A percentile compares a stretch with the other conserved stretches of the same genome.
phyloP scores from a whole-genome alignment of 2,329 filamentous ascomycete species.

The Rhytidhysteron rufulum region DNA sequence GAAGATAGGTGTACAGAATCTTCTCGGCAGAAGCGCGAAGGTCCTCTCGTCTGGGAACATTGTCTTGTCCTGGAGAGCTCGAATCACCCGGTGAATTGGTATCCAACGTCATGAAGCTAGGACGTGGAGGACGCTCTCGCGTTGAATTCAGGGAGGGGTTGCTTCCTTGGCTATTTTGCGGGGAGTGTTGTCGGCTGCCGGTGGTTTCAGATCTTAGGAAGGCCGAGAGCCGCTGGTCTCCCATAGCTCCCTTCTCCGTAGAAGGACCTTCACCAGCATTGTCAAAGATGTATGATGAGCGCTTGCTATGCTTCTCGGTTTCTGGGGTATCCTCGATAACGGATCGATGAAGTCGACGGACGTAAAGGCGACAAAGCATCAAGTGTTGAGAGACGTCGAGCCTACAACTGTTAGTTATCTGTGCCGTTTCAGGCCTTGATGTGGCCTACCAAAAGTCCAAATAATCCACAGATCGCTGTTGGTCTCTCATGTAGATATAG shows the following conservation, averaged over 20 bases:
- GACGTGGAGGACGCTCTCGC: slow-evolving; percentile 49
- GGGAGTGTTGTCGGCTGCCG: slow-evolving; percentile 42
- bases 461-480: slow-evolving; percentile 96
- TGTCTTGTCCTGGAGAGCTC: slow-evolving; percentile 55
- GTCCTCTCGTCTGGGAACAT: slow-evolving; percentile 59
- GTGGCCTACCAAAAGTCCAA: slow-evolving; percentile 94
- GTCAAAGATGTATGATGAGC: slow-evolving; percentile 75
- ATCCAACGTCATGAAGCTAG: slow-evolving; percentile 62
- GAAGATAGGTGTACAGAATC: slow-evolving; percentile 95
- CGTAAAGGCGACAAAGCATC: slow-evolving; percentile 95
- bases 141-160: slow-evolving; percentile 53
- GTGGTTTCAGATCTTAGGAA: slow-evolving; percentile 66
- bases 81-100: slow-evolving; percentile 54
- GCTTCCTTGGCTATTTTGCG: slow-evolving; percentile 46
- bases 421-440: too few species aligned
- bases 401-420: slow-evolving; percentile 53
- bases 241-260: slow-evolving; percentile 62
- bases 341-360: slow-evolving; percentile 88
- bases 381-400: slow-evolving; percentile 99
- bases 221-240: slow-evolving; percentile 86
- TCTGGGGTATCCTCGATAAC: slow-evolving; percentile 93
- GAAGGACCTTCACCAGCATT: slow-evolving; percentile 60
- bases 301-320: slow-evolving; percentile 77
- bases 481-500: slow-evolving; percentile 99
- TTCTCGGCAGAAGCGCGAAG: slow-evolving; percentile 93